Conservation (phyloP, 2,329 filamentous ascomycete genomes). For the Botrytis byssoidea region DNA sequence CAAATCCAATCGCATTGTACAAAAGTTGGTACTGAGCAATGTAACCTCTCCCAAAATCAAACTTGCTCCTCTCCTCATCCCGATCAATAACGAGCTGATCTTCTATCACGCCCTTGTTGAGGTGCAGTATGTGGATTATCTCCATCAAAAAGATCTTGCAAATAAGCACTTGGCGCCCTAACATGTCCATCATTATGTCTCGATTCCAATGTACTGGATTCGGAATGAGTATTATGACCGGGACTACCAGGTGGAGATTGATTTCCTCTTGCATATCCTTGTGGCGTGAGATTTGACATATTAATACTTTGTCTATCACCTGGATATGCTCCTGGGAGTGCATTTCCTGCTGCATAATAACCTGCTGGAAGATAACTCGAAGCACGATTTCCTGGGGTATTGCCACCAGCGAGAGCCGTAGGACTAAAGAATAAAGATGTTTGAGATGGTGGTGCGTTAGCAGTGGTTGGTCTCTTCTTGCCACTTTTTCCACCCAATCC, state of each 20-base stretch:
- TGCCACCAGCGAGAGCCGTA: slow-evolving; percentile 65
- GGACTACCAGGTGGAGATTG: slow-evolving; percentile 62
- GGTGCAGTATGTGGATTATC: slow-evolving; percentile 21
- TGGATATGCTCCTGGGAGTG: slow-evolving; percentile 33
- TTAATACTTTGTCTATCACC: slow-evolving; percentile 51
- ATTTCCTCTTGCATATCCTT: slow-evolving; percentile 48
- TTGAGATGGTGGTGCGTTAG: slow-evolving; percentile 30
- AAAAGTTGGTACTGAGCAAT: neutral
- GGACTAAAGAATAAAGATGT: slow-evolving; percentile 83
- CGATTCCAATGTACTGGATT: slow-evolving; percentile 63
- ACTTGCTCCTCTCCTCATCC: neutral
- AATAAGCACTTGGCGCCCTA: slow-evolving; percentile 80
- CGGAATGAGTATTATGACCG: slow-evolving; percentile 27
- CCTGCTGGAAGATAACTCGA: slow-evolving; percentile 86
- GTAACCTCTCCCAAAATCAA: neutral
- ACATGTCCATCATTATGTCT: slow-evolving; percentile 59
- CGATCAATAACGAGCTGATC: neutral
- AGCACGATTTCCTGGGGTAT: slow-evolving; percentile 58
- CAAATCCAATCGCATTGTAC: slow-evolving; percentile 6
- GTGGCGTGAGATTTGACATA: slow-evolving; percentile 54
- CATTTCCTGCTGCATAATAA: slow-evolving; percentile 73
- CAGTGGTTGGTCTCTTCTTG: slow-evolving; percentile 42
- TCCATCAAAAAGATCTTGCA: slow-evolving; percentile 83
- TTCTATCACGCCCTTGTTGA: slow-evolving; percentile 8
- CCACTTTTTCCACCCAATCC: slow-evolving; percentile 30